These are phyloP conservation scores for Tetrahymena malaccensis DNA, from an alignment of 73 alveolate genomes.

Conservation along the genomic window DNA sequence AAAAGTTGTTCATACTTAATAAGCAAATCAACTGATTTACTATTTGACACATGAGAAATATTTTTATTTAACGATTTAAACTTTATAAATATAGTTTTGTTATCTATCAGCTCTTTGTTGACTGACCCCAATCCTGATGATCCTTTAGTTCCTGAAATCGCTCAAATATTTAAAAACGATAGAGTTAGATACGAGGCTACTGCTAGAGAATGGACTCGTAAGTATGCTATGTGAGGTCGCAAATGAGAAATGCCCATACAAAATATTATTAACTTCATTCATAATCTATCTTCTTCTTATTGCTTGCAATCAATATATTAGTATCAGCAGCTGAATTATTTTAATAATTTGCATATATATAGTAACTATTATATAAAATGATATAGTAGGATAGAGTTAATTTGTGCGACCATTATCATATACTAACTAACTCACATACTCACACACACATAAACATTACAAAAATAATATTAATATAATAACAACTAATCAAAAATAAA, in stretches of 20 bases:
- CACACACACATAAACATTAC: not conserved
- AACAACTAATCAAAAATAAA: not conserved
- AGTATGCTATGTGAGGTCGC: slow-evolving; percentile 48
- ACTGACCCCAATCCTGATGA: slow-evolving; percentile 92
- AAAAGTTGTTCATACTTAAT: not conserved
- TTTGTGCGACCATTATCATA: not conserved
- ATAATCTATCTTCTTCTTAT: not conserved
- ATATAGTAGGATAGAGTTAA: not conserved
- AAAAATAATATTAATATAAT: not conserved
- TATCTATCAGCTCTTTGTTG: slow-evolving; percentile 72
- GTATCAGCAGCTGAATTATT: not conserved
- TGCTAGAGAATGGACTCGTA: slow-evolving; percentile 82
- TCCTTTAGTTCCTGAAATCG: slow-evolving; percentile 79
- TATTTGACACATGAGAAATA: no score
- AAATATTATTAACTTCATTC: not conserved
- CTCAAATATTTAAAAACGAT: slow-evolving; percentile 57
- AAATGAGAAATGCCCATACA: not conserved
- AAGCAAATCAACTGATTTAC: not conserved
- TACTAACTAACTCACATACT: not conserved
- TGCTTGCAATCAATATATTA: not conserved
- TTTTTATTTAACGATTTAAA: not conserved
- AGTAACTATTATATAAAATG: not conserved
- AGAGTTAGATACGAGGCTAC: slow-evolving; percentile 52
- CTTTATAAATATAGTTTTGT: slow-evolving; percentile 38
- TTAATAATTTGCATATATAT: not conserved